Conservation (phyloP, 257 asterid species). For the Avicennia marina region DNA sequence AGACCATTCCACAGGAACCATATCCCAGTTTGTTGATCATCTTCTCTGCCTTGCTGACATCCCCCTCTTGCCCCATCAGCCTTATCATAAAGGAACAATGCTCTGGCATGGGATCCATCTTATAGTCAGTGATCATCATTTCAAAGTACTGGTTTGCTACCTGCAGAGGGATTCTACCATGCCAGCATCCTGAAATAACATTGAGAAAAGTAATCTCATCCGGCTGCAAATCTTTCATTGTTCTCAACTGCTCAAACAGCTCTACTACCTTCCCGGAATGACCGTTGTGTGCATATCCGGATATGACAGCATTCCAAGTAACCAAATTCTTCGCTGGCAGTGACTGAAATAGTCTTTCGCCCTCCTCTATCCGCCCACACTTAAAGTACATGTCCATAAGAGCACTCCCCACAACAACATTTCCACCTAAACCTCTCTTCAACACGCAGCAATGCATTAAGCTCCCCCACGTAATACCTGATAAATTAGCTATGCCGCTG, state of each 20-base stretch:
- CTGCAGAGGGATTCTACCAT: slow-evolving; percentile 29
- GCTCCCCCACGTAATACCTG: slow-evolving; percentile 49
- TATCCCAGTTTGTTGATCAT: slow-evolving; percentile 48
- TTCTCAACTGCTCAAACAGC: slow-evolving; percentile 45
- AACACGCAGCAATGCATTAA: slow-evolving; percentile 53
- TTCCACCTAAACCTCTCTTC: slow-evolving; percentile 43
- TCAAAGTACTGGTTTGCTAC: slow-evolving; percentile 39
- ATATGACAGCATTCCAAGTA: slow-evolving; percentile 73
- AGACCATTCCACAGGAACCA: slow-evolving; percentile 38
- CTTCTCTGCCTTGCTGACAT: slow-evolving; percentile 38
- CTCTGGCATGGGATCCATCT: slow-evolving; percentile 54
- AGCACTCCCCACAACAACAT: slow-evolving; percentile 73
- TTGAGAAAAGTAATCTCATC: slow-evolving; percentile 70
- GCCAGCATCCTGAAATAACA: slow-evolving; percentile 63
- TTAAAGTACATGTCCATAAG: slow-evolving; percentile 77
- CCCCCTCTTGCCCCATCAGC: slow-evolving; percentile 68
- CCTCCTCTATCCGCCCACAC: slow-evolving; percentile 58
- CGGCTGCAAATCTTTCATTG: slow-evolving; percentile 30
- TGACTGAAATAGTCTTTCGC: slow-evolving; percentile 33
- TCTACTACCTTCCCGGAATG: slow-evolving; percentile 39
- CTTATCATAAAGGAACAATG: slow-evolving; percentile 65
- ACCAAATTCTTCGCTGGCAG: slow-evolving; percentile 59
- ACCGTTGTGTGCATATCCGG: slow-evolving; percentile 68
- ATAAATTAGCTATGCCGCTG: slow-evolving; percentile 56
- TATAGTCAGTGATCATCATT: slow-evolving; percentile 23